Base-by-base conservation (phyloP, 805 yeast species). In the Schwanniomyces yamadae region DNA sequence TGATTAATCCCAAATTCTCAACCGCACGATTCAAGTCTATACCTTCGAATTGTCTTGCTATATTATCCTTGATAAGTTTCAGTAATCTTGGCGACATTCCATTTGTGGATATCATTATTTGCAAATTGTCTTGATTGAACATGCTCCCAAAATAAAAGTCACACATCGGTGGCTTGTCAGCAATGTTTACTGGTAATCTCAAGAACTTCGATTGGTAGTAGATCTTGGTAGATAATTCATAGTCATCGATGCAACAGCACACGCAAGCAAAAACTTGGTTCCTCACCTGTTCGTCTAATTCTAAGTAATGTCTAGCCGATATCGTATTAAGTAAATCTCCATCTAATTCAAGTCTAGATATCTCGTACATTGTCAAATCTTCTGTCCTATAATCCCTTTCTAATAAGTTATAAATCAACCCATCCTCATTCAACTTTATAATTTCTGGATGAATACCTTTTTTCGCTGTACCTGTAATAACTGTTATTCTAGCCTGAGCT, bases 141-240 rank as follows among this genome's bases (percentile, higher is more conserved):
- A 82, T 79, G 16, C 90, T 77, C 1, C 95, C 95, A 57, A 86
- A 86, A 62, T 84, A 86, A 58, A 84, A 86, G 57, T 86, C 95
- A 63, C 95, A 86, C 41, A 78, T 63, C n/a, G 75, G 73, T 3
- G 95, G 95, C 42, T 83, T 83, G 55, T 86, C 95, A 1, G 95
- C 95, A 25, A 85, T 81, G 52, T 86, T 86, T 16, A 84, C 87
- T 17, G 78, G 76, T 55, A 87, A 45, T 39, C 78, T 60, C 28
- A 66, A 48, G 33, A 57, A 48, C 44, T 71, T 63, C 41, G 70
- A 59, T 31, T 63, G 60, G 42, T 75, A 70, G 53, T 81, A 85
- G 14, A 86, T 78, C 44, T 61, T 58, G 15, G 71, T 64, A 22
- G 86, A 77, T 33, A 75, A 60, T 9, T 63, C 67, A 36, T 84